Conservation (phyloP, 202 grass and related monocot species). For the Setaria viridis region DNA sequence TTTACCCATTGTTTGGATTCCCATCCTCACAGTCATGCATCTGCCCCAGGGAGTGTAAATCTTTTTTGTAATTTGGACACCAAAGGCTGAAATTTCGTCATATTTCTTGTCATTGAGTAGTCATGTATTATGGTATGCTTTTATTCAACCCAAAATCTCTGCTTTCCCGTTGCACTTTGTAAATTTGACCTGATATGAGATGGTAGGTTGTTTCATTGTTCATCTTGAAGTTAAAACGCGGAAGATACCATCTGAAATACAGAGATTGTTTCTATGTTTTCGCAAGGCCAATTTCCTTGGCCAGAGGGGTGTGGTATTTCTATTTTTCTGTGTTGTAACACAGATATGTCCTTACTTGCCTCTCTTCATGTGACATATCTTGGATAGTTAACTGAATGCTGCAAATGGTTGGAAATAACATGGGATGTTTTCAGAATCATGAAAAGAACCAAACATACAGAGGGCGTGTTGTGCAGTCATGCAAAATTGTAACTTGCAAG, state of each 20-base stretch:
- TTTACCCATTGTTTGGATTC: conserved; percentile 28
- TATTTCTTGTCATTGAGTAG: conserved; percentile 7
- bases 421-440: neutral
- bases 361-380: neutral
- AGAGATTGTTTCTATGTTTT: no score
- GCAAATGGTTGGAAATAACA: neutral
- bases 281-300: neutral
- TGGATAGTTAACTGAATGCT: neutral
- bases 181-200: conserved; percentile 19
- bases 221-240: neutral
- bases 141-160: conserved; percentile 9
- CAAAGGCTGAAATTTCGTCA: conserved; percentile 1
- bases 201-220: neutral
- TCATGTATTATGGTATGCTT: conserved; percentile 39
- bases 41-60: conserved; percentile 31
- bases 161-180: conserved; percentile 1
- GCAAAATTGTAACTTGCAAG: neutral
- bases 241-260: neutral
- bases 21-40: conserved; percentile 30
- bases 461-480: neutral
- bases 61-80: conserved; percentile 44
- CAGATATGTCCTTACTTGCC: neutral
- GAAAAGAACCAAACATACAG: neutral
- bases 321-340: neutral
- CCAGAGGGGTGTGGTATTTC: neutral